phyloP scores from a whole-genome alignment of 495 filamentous ascomycete species.

The Paragyromitra xinjiangensis region DNA sequence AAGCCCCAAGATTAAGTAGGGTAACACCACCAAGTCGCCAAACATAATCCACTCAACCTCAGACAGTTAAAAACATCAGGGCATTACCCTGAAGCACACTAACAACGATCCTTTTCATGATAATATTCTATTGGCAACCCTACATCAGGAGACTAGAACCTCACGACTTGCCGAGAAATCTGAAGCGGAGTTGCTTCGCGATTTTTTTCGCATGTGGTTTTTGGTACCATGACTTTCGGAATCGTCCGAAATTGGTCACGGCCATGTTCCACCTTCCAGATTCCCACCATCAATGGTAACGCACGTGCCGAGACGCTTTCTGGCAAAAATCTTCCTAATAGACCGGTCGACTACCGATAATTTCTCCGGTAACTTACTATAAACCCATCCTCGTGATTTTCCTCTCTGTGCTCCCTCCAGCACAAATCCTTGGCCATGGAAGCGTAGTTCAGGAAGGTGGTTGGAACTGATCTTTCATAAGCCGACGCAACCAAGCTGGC shows the following conservation, averaged over 20 bases:
- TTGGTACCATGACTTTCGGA: not conserved
- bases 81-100: too few relatives aligned
- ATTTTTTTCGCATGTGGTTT: too few relatives aligned
- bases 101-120: too few relatives aligned
- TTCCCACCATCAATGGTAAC: not conserved
- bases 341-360: not conserved
- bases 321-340: not conserved
- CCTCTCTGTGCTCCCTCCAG: not conserved
- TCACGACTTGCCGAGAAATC: too few relatives aligned
- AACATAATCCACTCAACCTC: too few relatives aligned
- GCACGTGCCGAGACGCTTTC: conserved; percentile 25
- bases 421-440: not conserved
- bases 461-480: not conserved
- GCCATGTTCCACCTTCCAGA: not conserved
- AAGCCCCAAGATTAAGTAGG: too few relatives aligned
- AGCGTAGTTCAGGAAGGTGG: conserved; percentile 6
- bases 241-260: not conserved
- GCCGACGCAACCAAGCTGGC: conserved; percentile 1
- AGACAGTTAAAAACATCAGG: too few relatives aligned
- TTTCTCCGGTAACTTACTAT: not conserved
- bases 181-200: too few relatives aligned
- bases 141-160: too few relatives aligned
- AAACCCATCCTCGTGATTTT: conserved; percentile 15
- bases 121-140: too few relatives aligned
- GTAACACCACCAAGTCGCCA: too few relatives aligned